Conservation (phyloP, 2,329 filamentous ascomycete genomes). For the Myriosclerotinia curreyana region DNA sequence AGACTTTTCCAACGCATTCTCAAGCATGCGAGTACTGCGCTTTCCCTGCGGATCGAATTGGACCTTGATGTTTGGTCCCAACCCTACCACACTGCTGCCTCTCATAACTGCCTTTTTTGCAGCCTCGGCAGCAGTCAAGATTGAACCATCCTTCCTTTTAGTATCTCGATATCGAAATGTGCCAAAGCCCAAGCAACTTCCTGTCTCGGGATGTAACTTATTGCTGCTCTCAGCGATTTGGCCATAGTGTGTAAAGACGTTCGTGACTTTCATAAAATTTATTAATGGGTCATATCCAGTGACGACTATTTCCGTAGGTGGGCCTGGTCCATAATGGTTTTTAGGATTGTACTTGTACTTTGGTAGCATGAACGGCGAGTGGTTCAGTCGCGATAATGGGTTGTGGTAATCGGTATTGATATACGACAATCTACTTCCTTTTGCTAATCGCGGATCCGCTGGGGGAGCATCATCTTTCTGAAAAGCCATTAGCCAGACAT, state of each 20-base stretch:
- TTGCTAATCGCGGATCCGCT: conserved; percentile 76
- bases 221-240: conserved; percentile 90
- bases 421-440: conserved; percentile 63
- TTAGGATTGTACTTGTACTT: conserved; percentile 78
- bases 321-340: conserved; percentile 83
- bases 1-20: conserved; percentile 67
- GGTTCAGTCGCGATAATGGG: conserved; percentile 67
- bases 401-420: conserved; percentile 68
- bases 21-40: conserved; percentile 75
- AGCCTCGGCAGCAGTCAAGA: conserved; percentile 69
- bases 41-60: conserved; percentile 86
- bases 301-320: conserved; percentile 86
- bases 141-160: conserved; percentile 44
- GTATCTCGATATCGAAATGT: conserved; percentile 84
- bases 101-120: conserved; percentile 76
- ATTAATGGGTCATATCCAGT: conserved; percentile 94
- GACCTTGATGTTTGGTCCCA: conserved; percentile 69
- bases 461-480: conserved; percentile 78
- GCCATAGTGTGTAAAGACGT: conserved; percentile 76
- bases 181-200: conserved; percentile 89
- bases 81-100: conserved; percentile 73
- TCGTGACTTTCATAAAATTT: conserved; percentile 71
- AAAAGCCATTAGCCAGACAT: conserved; percentile 58
- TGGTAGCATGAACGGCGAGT: conserved; percentile 74
- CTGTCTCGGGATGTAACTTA: conserved; percentile 91